phyloP scores from a whole-genome alignment of 1,284 basidiomycete species.

The Puccinia hordei region DNA sequence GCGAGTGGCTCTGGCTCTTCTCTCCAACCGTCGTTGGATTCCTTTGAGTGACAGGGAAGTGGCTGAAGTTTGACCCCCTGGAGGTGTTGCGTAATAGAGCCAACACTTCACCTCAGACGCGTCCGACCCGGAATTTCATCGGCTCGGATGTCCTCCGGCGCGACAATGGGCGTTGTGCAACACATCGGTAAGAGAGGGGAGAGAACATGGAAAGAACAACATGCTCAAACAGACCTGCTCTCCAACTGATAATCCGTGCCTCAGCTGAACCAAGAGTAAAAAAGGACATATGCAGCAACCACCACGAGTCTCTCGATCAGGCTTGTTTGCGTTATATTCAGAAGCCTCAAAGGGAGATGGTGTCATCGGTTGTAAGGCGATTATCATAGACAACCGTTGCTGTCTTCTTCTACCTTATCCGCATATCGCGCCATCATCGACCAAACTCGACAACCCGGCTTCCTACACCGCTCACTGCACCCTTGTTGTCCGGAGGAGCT shows the following conservation, averaged over 20 bases:
- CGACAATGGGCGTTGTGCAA: background rate
- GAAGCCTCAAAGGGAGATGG: background rate
- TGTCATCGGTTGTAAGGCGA: background rate
- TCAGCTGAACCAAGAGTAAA: background rate
- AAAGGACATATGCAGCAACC: background rate
- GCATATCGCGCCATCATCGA: background rate
- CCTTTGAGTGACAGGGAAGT: background rate
- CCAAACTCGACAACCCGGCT: background rate
- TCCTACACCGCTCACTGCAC: background rate
- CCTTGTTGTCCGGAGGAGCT: background rate
- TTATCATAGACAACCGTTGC: background rate
- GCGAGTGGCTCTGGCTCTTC: background rate
- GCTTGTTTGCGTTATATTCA: background rate
- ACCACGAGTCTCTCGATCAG: background rate
- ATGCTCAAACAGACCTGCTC: background rate
- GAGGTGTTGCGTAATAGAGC: background rate
- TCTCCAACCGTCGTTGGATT: background rate
- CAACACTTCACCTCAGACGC: background rate
- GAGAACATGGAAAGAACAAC: background rate
- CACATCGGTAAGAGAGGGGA: background rate
- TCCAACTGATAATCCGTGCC: background rate
- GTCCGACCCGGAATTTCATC: background rate
- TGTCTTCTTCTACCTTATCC: background rate
- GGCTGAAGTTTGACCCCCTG: constrained; percentile 7
- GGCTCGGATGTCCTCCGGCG: background rate